Evolutionary conservation across 495 filamentous ascomycete species (phyloP).

Genomic region (Podospora sp.): DNA sequence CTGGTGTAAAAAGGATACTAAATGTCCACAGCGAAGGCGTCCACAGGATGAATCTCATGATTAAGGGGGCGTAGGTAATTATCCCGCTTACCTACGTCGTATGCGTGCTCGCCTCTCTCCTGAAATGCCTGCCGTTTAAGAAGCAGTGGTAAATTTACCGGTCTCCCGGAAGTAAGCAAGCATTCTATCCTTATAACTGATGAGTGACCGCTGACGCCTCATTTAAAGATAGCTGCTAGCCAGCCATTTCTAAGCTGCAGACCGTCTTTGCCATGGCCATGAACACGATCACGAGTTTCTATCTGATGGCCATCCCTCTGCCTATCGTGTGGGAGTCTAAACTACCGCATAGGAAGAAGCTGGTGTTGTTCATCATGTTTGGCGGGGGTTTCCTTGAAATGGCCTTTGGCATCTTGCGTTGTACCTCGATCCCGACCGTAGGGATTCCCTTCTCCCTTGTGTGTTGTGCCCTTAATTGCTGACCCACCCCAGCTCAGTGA

Average conservation of each 20-base stretch:
- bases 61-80: constrained; percentile 49
- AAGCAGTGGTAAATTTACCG: constrained; percentile 64
- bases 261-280: constrained; percentile 46
- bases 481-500: constrained; percentile 39
- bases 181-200: neutral
- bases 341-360: constrained; percentile 53
- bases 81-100: constrained; percentile 53
- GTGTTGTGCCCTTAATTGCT: neutral
- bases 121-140: constrained; percentile 49
- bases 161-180: constrained; percentile 55
- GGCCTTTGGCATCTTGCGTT: constrained; percentile 62
- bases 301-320: constrained; percentile 58
- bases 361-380: constrained; percentile 59
- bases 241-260: constrained; percentile 39
- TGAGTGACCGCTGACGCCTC: neutral
- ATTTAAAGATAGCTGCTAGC: constrained; percentile 28
- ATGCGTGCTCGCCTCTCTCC: constrained; percentile 45
- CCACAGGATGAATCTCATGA: constrained; percentile 47
- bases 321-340: constrained; percentile 60
- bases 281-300: constrained; percentile 58
- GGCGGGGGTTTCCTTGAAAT: constrained; percentile 62
- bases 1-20: neutral
- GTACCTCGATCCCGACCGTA: constrained; percentile 59
- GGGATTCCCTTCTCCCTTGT: constrained; percentile 28
- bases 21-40: constrained; percentile 41